Evolutionary conservation across 2,329 filamentous ascomycete species (phyloP).

Genomic region (Teratosphaeria nubilosa): DNA sequence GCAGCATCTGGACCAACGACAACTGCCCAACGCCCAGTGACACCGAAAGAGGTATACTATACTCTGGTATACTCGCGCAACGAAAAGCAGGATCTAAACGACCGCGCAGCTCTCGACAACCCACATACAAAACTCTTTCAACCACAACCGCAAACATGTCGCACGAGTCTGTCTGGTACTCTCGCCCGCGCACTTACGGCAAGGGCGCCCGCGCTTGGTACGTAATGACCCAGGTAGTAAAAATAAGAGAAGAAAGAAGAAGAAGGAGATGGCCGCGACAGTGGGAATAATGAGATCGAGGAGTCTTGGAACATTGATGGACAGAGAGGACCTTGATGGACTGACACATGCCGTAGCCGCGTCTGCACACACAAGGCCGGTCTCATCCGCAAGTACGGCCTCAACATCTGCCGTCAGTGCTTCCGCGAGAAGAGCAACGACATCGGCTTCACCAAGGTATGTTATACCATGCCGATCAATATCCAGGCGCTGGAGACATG

Average conservation of each 20-base stretch:
- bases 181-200: constrained; percentile 91
- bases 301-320: neutral
- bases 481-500: neutral
- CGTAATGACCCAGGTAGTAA: constrained; percentile 29
- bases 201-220: constrained; percentile 94
- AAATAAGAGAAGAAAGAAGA: neutral
- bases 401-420: constrained; percentile 70
- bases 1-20: neutral
- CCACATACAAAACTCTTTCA: constrained; percentile 5
- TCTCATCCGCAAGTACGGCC: constrained; percentile 99
- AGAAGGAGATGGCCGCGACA: neutral
- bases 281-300: constrained; percentile 1
- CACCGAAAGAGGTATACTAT: constrained; percentile 1
- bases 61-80: neutral
- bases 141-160: constrained; percentile 52
- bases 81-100: neutral
- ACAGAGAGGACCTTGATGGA: neutral
- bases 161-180: constrained; percentile 99
- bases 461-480: neutral
- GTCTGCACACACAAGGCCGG: constrained; percentile 91
- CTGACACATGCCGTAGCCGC: constrained; percentile 43
- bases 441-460: constrained; percentile 60
- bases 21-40: neutral
- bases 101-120: constrained; percentile 1
- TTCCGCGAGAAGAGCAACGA: constrained; percentile 59